Conservation (phyloP, 305 asterid species). For the Andrographis paniculata region DNA sequence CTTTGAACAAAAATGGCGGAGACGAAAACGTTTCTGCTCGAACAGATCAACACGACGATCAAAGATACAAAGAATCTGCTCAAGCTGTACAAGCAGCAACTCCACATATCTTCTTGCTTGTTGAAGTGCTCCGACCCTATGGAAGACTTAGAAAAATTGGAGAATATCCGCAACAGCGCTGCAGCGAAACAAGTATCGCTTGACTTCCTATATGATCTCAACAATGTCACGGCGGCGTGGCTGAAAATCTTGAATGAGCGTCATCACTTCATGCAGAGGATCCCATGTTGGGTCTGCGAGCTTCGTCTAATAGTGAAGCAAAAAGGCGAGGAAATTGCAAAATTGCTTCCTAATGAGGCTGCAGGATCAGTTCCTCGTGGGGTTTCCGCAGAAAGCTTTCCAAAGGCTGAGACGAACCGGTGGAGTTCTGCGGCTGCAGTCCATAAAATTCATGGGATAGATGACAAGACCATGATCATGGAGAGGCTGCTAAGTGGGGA, state of each 20-base stretch:
- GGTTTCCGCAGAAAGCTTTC: neutral
- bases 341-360: too few relatives aligned
- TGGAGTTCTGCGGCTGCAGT: slow-evolving; percentile 19
- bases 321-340: too few relatives aligned
- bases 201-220: slow-evolving; percentile 24
- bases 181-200: neutral
- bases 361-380: too few relatives aligned
- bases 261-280: neutral
- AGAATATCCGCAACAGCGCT: neutral
- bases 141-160: too few relatives aligned
- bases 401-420: neutral
- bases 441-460: slow-evolving; percentile 20
- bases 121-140: too few relatives aligned
- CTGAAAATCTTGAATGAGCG: neutral
- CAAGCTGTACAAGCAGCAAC: too few relatives aligned
- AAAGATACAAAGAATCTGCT: neutral
- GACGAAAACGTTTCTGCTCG: slow-evolving; percentile 12
- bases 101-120: too few relatives aligned
- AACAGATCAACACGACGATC: neutral
- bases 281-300: too few relatives aligned
- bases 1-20: slow-evolving; percentile 15
- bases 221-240: slow-evolving; percentile 22
- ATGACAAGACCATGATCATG: slow-evolving; percentile 25
- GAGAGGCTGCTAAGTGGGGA: slow-evolving; percentile 30
- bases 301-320: too few relatives aligned